Conservation (phyloP, 371 early-diverging fungal genomes). For the Actinomucor elegans region DNA sequence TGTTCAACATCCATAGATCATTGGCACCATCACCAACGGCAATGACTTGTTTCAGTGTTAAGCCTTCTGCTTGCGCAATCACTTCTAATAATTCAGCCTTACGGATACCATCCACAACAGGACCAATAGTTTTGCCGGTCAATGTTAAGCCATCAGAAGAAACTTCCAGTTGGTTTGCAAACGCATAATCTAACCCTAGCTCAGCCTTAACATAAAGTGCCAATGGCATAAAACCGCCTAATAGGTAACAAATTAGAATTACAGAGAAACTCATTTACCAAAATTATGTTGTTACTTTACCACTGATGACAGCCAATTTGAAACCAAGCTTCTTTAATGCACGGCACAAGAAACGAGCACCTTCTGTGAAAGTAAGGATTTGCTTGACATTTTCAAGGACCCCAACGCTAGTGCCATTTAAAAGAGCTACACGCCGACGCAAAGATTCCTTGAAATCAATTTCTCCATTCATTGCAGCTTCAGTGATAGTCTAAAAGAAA, state of each 20-base stretch:
- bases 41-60: slow-evolving; percentile 86
- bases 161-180: slow-evolving; percentile 93
- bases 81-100: slow-evolving; percentile 94
- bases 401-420: slow-evolving; percentile 82
- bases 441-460: slow-evolving; percentile 95
- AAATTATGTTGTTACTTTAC: too few relatives aligned
- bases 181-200: slow-evolving; percentile 93
- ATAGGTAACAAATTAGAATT: too few relatives aligned
- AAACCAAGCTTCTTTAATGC: slow-evolving; percentile 90
- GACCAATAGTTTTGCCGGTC: slow-evolving; percentile 85
- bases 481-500: slow-evolving; percentile 77
- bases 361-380: slow-evolving; percentile 84
- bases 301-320: slow-evolving; percentile 93
- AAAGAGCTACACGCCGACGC: slow-evolving; percentile 80
- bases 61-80: slow-evolving; percentile 90
- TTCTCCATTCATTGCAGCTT: slow-evolving; percentile 95
- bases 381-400: slow-evolving; percentile 79
- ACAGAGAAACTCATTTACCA: too few relatives aligned
- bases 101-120: slow-evolving; percentile 87
- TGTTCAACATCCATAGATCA: slow-evolving; percentile 96
- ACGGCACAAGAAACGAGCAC: slow-evolving; percentile 85
- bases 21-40: slow-evolving; percentile 99
- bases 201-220: slow-evolving; percentile 87
- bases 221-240: slow-evolving; percentile 94
- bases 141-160: slow-evolving; percentile 78